phyloP scores from a whole-genome alignment of 2,329 filamentous ascomycete species.

The Decorospora gaudefroyi region DNA sequence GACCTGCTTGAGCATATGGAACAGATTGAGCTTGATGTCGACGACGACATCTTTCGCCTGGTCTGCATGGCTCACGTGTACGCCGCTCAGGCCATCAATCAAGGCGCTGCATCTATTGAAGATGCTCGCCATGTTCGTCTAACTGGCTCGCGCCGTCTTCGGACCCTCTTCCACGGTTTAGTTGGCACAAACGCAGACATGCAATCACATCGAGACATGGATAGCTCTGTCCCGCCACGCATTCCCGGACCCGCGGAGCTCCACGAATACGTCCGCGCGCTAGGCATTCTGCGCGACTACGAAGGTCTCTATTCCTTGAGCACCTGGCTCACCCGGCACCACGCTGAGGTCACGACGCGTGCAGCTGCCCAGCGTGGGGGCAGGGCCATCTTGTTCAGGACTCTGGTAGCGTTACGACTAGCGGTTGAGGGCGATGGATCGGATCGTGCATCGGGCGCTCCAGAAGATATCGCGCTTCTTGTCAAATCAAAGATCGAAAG shows the following conservation, averaged over 20 bases:
- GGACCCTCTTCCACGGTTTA: constrained; percentile 34
- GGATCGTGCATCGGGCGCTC: constrained; percentile 21
- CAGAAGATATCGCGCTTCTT: constrained; percentile 40
- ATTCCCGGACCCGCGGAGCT: constrained; percentile 55
- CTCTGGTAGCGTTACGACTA: constrained; percentile 49
- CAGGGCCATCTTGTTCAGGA: constrained; percentile 36
- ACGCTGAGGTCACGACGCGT: constrained; percentile 34
- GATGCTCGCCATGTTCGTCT: constrained; percentile 21
- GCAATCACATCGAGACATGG: constrained; percentile 2
- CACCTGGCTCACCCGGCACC: constrained; percentile 58
- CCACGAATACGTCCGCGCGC: constrained; percentile 65
- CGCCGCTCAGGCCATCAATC: constrained; percentile 31
- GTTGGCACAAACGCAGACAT: constrained; percentile 26
- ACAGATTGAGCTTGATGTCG: constrained; percentile 39
- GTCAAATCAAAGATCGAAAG: constrained; percentile 42
- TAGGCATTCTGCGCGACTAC: constrained; percentile 65
- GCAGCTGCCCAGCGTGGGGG: constrained; percentile 33
- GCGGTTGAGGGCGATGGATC: constrained; percentile 45
- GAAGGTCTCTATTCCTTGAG: constrained; percentile 62
- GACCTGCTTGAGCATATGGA: constrained; percentile 35
- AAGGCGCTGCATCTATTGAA: constrained; percentile 9
- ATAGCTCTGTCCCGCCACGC: constrained; percentile 43
- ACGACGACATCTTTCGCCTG: constrained; percentile 37
- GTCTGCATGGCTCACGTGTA: constrained; percentile 43
- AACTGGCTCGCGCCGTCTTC: constrained; percentile 27